Conservation (phyloP, 768 basidiomycete genomes). For the Russula dissimulans region DNA sequence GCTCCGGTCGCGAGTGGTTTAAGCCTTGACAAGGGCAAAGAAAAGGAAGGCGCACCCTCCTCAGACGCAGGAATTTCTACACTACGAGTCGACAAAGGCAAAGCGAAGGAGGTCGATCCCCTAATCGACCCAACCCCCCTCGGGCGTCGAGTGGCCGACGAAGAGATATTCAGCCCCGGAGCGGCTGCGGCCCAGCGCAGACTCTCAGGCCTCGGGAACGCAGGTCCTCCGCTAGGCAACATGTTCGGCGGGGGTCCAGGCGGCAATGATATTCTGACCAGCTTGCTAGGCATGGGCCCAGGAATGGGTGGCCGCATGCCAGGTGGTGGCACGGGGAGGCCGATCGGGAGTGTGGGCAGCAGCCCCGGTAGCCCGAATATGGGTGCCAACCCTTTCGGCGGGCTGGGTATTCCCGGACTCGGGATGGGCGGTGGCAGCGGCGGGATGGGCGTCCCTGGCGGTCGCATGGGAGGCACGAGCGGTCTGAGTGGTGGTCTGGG, state of each 20-base stretch:
- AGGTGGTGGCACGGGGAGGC: no score
- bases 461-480: no score
- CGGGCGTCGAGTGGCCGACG: background rate
- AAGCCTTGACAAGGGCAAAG: background rate
- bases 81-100: background rate
- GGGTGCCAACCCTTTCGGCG: no score
- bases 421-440: no score
- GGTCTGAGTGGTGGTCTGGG: no score
- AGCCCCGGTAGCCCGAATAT: no score
- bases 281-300: background rate
- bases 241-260: background rate
- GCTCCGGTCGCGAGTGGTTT: background rate
- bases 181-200: background rate
- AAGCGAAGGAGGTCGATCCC: background rate
- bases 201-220: background rate
- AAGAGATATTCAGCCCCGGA: slow-evolving; percentile 11
- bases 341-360: no score
- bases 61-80: background rate
- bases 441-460: no score
- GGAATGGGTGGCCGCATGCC: no score
- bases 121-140: background rate
- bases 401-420: no score
- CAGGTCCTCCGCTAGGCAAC: background rate
- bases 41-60: background rate
- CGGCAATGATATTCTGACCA: background rate